Conservation (phyloP, 2,329 filamentous ascomycete genomes). For the Dactylella cylindrospora region DNA sequence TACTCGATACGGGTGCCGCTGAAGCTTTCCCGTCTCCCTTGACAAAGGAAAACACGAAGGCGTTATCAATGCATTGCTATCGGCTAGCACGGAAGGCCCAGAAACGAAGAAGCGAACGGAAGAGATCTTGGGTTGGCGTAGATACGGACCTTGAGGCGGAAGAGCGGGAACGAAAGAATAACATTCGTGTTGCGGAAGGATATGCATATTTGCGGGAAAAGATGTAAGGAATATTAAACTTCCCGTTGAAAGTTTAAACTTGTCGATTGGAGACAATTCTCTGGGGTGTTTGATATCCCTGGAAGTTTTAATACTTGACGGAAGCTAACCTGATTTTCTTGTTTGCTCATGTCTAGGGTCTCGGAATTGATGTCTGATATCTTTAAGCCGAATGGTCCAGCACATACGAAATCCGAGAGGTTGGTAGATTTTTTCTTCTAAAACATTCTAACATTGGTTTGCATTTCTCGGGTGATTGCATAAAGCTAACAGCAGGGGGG, state of each 20-base stretch:
- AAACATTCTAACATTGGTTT: constrained; percentile 7
- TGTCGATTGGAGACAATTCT: constrained; percentile 30
- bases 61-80: constrained; percentile 80
- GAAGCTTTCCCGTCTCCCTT: constrained; percentile 84
- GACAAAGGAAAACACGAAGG: constrained; percentile 70
- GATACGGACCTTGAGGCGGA: constrained; percentile 61
- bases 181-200: constrained; percentile 59
- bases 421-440: constrained; percentile 56
- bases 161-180: constrained; percentile 44
- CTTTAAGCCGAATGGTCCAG: constrained; percentile 67
- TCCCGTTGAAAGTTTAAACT: constrained; percentile 24
- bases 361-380: constrained; percentile 87
- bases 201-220: constrained; percentile 87
- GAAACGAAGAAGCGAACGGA: constrained; percentile 70
- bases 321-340: constrained; percentile 33
- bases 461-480: constrained; percentile 11
- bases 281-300: constrained; percentile 24
- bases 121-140: constrained; percentile 89
- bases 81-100: constrained; percentile 68
- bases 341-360: constrained; percentile 57
- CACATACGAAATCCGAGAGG: constrained; percentile 62
- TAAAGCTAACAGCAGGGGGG: constrained; percentile 12
- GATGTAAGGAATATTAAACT: constrained; percentile 59
- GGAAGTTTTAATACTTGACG: constrained; percentile 27
- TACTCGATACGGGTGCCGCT: constrained; percentile 79